These are phyloP conservation scores for Hypoxylon sp. DNA, from an alignment of 2,329 filamentous ascomycete species.

Conservation along the genomic window DNA sequence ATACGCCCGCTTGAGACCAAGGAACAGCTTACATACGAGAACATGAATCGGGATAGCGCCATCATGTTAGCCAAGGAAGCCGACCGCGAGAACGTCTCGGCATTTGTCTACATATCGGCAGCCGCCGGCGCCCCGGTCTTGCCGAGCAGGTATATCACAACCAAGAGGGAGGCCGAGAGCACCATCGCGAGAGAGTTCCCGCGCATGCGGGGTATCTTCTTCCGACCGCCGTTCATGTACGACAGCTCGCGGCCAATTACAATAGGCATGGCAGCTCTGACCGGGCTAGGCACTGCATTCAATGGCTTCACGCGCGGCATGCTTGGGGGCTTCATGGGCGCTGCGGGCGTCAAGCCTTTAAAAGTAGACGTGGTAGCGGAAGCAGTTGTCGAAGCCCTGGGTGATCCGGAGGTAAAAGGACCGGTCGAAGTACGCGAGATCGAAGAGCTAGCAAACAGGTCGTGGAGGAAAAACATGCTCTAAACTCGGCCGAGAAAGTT, in stretches of 20 bases:
- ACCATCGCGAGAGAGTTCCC: slow-evolving; percentile 81
- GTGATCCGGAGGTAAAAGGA: slow-evolving; percentile 79
- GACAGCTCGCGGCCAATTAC: slow-evolving; percentile 87
- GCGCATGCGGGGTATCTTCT: slow-evolving; percentile 82
- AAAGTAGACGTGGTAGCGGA: slow-evolving; percentile 90
- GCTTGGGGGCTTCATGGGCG: slow-evolving; percentile 82
- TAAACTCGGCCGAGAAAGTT: slow-evolving; percentile 59
- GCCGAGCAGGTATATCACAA: slow-evolving; percentile 87
- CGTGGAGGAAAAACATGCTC: slow-evolving; percentile 93
- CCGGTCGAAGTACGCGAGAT: slow-evolving; percentile 85
- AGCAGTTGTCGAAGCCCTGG: slow-evolving; percentile 89
- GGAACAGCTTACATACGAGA: slow-evolving; percentile 91
- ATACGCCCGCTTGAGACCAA: slow-evolving; percentile 76
- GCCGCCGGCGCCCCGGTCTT: slow-evolving; percentile 88
- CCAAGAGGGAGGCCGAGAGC: slow-evolving; percentile 91
- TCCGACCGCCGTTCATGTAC: slow-evolving; percentile 91
- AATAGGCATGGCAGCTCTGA: slow-evolving; percentile 84
- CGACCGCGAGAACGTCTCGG: slow-evolving; percentile 71
- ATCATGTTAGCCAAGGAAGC: slow-evolving; percentile 87
- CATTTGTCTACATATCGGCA: slow-evolving; percentile 91
- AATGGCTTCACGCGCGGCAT: slow-evolving; percentile 84
- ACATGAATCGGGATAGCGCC: slow-evolving; percentile 95
- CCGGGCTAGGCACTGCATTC: slow-evolving; percentile 80
- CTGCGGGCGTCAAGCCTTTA: slow-evolving; percentile 86
- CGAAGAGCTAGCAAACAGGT: slow-evolving; percentile 82